These are phyloP conservation scores for Trichosporon coremiiforme DNA, from an alignment of 1,284 basidiomycete species.

Conservation along the genomic window DNA sequence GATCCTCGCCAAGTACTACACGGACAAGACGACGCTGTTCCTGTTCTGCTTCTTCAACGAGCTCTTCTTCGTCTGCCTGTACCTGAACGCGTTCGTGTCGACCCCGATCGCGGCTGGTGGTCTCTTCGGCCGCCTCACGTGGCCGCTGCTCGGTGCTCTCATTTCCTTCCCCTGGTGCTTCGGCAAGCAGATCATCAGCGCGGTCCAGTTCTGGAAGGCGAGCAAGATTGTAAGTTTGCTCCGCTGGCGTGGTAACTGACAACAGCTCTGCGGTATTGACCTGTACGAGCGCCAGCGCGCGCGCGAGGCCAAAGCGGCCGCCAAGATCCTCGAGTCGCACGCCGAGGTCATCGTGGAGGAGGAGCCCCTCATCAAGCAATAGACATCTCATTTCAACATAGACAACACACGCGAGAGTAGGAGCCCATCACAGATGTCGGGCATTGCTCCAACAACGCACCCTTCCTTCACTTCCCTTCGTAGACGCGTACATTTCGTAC, in stretches of 20 bases:
- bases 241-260: background rate
- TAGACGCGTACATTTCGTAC: slow-evolving; percentile 6
- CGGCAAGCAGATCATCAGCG: slow-evolving; percentile 90
- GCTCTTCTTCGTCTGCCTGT: slow-evolving; percentile 92
- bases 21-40: slow-evolving; percentile 82
- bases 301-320: slow-evolving; percentile 54
- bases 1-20: slow-evolving; percentile 93
- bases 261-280: slow-evolving; percentile 77
- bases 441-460: background rate
- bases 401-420: background rate
- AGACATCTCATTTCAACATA: background rate
- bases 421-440: background rate
- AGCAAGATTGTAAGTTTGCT: slow-evolving; percentile 78
- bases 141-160: slow-evolving; percentile 74
- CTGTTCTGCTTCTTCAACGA: slow-evolving; percentile 97
- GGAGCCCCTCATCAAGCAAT: slow-evolving; percentile 16
- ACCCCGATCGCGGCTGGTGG: slow-evolving; percentile 51
- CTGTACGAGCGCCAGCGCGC: slow-evolving; percentile 76
- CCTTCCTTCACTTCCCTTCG: background rate
- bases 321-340: slow-evolving; percentile 13
- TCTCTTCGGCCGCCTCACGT: slow-evolving; percentile 60
- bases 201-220: slow-evolving; percentile 98
- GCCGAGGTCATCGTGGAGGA: slow-evolving; percentile 12
- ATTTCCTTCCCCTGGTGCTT: slow-evolving; percentile 72
- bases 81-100: slow-evolving; percentile 85